Conservation (phyloP, 345 rosid genomes). For the Arabidopsis suecica region DNA sequence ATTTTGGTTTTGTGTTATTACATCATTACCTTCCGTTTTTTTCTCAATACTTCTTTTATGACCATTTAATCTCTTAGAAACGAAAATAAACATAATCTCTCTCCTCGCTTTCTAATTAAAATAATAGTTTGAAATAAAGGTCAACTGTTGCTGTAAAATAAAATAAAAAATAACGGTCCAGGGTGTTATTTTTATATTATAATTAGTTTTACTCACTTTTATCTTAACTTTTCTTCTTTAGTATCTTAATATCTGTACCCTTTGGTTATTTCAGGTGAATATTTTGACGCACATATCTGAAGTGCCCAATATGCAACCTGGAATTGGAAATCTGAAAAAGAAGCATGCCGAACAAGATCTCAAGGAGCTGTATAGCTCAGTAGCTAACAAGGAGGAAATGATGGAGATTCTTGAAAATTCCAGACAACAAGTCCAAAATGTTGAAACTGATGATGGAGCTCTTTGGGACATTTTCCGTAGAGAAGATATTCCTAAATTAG, state of each 20-base stretch:
- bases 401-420: constrained; percentile 3
- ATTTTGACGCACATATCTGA: constrained; percentile 67
- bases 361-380: constrained; percentile 52
- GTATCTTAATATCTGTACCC: not conserved
- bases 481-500: constrained; percentile 71
- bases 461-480: constrained; percentile 82
- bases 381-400: constrained; percentile 32
- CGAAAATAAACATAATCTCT: too few relatives aligned
- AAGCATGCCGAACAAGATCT: constrained; percentile 60
- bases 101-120: too few relatives aligned
- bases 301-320: constrained; percentile 30
- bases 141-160: too few relatives aligned
- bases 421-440: not conserved
- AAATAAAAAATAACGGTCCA: too few relatives aligned
- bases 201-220: too few relatives aligned
- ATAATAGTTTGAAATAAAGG: too few relatives aligned
- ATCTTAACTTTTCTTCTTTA: not conserved
- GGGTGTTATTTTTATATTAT: too few relatives aligned
- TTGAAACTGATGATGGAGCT: constrained; percentile 61
- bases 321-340: constrained; percentile 48
- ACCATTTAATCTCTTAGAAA: too few relatives aligned
- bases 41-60: too few relatives aligned
- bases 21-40: too few relatives aligned
- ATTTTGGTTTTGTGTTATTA: too few relatives aligned
- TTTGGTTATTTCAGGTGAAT: constrained; percentile 57